Conservation (phyloP, 441 rosid genomes). For the Gossypium gossypioides region DNA sequence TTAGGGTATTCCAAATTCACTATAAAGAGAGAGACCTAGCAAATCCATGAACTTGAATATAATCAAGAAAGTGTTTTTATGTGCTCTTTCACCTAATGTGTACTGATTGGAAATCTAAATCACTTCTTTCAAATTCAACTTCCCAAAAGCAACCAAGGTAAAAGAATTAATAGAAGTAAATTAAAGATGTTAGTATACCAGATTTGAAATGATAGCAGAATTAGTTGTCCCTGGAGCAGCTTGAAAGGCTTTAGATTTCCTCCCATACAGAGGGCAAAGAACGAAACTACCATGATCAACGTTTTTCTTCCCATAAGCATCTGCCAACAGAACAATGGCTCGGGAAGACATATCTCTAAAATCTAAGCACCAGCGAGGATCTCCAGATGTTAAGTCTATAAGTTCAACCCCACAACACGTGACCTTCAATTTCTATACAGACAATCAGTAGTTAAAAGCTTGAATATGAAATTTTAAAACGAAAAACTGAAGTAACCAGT, state of each 20-base stretch:
- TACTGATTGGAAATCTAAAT: neutral
- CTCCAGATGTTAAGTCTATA: conserved; percentile 66
- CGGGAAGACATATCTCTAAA: conserved; percentile 97
- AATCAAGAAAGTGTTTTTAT: neutral
- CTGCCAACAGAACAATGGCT: conserved; percentile 66
- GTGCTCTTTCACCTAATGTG: neutral
- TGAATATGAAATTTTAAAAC: neutral
- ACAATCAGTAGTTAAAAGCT: conserved; percentile 6
- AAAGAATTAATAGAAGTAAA: conserved; percentile 1
- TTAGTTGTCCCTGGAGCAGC: conserved; percentile 92
- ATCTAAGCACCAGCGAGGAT: conserved; percentile 91
- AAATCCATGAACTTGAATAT: neutral
- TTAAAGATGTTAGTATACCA: conserved; percentile 44
- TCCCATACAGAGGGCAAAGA: conserved; percentile 84
- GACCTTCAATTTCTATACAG: conserved; percentile 72
- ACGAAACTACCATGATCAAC: conserved; percentile 68
- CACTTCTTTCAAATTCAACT: neutral
- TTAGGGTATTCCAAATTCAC: neutral
- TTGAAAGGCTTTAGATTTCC: conserved; percentile 98
- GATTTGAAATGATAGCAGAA: conserved; percentile 60
- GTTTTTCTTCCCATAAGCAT: conserved; percentile 60
- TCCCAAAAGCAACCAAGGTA: neutral
- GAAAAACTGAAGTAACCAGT: neutral
- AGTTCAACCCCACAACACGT: conserved; percentile 82
- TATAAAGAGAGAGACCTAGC: neutral